These are phyloP conservation scores for Chlamydomonas sphaeroides DNA, from an alignment of 139 green algal species.

Conservation along the genomic window DNA sequence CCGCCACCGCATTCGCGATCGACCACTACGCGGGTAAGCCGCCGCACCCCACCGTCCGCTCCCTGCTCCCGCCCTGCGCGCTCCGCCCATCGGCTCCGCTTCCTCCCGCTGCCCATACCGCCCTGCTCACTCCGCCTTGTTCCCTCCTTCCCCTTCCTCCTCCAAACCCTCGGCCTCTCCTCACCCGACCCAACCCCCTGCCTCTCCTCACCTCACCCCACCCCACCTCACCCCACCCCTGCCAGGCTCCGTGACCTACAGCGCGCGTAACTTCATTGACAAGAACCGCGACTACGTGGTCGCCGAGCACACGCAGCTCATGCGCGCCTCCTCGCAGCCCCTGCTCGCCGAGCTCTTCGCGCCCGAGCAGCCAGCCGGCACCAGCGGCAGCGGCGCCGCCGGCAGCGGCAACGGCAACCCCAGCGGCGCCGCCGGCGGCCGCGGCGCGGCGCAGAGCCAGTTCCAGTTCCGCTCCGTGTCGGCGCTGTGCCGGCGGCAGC, in stretches of 20 bases:
- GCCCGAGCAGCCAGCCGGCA: neutral
- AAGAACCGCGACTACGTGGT: conserved; percentile 95
- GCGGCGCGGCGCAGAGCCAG: neutral
- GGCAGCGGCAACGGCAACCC: no score
- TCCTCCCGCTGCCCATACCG: neutral
- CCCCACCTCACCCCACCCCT: no score
- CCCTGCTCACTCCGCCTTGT: no score
- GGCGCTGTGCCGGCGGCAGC: conserved; percentile 92
- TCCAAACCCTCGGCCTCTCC: neutral
- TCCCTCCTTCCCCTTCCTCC: no score
- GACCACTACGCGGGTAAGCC: conserved; percentile 49
- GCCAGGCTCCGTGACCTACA: conserved; percentile 76
- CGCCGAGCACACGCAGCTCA: conserved; percentile 90
- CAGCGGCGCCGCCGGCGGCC: neutral
- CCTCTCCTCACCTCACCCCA: no score
- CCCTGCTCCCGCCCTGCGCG: no score
- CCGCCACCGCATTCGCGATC: conserved; percentile 88
- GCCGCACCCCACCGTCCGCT: no score
- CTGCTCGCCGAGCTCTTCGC: conserved; percentile 74
- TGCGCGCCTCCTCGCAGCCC: conserved; percentile 50
- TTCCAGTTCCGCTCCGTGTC: conserved; percentile 90
- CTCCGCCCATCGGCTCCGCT: neutral
- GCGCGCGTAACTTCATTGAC: conserved; percentile 71
- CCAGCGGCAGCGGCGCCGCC: neutral
- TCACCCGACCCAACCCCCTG: neutral